Base-by-base conservation (phyloP, 2,329 filamentous ascomycete species). In the Raffaelea deltoideospora region DNA sequence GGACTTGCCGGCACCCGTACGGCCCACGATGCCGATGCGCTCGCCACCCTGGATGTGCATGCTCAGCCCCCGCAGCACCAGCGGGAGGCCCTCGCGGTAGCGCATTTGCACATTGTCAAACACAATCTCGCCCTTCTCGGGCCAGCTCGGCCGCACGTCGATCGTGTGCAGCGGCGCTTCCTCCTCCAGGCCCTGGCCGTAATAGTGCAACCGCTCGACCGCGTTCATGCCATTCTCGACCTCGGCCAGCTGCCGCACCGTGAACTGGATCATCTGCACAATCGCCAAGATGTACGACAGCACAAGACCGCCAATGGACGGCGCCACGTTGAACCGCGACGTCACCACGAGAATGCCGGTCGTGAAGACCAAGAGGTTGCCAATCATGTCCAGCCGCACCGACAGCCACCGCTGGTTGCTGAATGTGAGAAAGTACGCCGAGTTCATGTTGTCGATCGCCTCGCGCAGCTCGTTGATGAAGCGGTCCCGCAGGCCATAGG, bases 221-320 rank as follows among this genome's bases (percentile, higher is more conserved):
- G 87, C 79, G 54, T 95, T 96, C 88, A 96, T 96, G 52, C 87
- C 85, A 58, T 95, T 96, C 57, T 96, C 88, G 9, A 96, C 85
- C 56, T 95, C 88, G 20, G 88, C 88, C 8, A 95, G 67, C 57
- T 96, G 88, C 15, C 90, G 75, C 15, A 96, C 84, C 1, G 85
- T 88, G 56, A 95, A 95, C 53, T 95, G 88, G 45, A 96, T 79
- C 80, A 95, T 86, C 55, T 92, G 84, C 15, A 93, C 86, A 50
- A 95, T 93, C 13, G 79, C 72, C 15, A 98, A 68, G 51, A 96
- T 93, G 56, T 96, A 96, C 33, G 82, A 90, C 18, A 98, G 67
- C 0, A 96, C 86, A 28, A 96, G 64, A 17, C 90, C 90, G 32
- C 75, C 79, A 38, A 85, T 93, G 34, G 82, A 86, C 2, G 88